Base-by-base conservation (phyloP, 768 basidiomycete species). In the Pleurotus sapidus region DNA sequence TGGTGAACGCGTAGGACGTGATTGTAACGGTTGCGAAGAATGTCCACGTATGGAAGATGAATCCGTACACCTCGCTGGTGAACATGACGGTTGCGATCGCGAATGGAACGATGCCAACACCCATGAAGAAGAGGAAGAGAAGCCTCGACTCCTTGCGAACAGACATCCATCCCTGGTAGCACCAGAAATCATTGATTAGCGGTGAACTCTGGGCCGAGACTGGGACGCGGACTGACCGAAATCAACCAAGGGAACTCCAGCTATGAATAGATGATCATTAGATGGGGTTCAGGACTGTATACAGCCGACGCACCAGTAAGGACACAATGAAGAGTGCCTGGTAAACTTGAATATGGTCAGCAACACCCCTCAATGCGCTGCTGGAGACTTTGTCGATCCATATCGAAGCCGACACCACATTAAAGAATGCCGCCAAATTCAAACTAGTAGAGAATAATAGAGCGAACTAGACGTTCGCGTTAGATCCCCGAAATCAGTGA, bases 371-470 rank as follows among this genome's bases (percentile, higher is more conserved):
- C 38, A 80, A 67, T 9, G 67, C 56, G 1, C 72, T 73, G 43
- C 68, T 68, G 23, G 70, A 72, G 6, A 80, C 71, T 63, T 81
- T 79, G 60, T 76, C 72, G 18, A 81, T 72, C 83, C 83, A 84
- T 57, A 82, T 65, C 1, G 66, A 73, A 2, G 76, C 70, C 14
- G 77, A 74, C 5, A 77, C 74, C 4, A 84, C 43, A 1, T 72
- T 71, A 62, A 84, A 83, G 66, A 84, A 84, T 4, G 68, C 67
- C 1, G 78, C 66, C 4, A 84, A 71, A 34, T 83, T 81, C 11
- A 83, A 62, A 58, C 65, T 70, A 30, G 79, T 81, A 4, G 74
- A 80, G 58, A 84, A 75, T 37, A 78, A 65, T 14, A 82, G 71
- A n/a, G 79, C 72, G 49, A 81, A 66, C 82, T 83, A 53, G 3